Percentiles rank a stretch among this genome's conserved stretches.
phyloP scores from a whole-genome alignment of 306 rosid species.

The Pterocarpus macrocarpus region DNA sequence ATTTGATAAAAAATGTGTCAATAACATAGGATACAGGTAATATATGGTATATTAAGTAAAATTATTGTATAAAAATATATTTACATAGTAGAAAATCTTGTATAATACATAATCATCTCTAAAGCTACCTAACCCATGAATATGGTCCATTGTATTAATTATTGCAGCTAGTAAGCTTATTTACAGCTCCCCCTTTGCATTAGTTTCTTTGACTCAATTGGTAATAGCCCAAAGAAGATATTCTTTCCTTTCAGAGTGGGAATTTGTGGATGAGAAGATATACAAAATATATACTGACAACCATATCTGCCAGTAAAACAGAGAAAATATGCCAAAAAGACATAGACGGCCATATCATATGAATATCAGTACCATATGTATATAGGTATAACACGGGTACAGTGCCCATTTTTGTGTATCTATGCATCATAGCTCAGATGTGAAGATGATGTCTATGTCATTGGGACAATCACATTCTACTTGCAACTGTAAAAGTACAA shows the following conservation, averaged over 20 bases:
- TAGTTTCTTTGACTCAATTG: conserved; percentile 20
- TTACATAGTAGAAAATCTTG: neutral
- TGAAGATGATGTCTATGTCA: neutral
- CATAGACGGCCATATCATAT: neutral
- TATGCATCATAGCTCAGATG: conserved; percentile 26
- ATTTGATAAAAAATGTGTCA: neutral
- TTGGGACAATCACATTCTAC: conserved; percentile 7
- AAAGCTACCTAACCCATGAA: conserved; percentile 12
- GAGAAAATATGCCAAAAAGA: neutral
- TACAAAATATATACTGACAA: neutral
- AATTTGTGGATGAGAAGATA: conserved; percentile 14
- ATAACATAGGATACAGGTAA: neutral
- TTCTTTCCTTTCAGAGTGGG: conserved; percentile 1
- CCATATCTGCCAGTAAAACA: neutral
- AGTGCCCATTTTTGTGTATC: neutral
- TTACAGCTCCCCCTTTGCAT: neutral
- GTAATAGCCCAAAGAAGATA: conserved; percentile 18
- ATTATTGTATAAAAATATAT: neutral
- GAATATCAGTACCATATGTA: neutral
- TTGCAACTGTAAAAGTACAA: conserved; percentile 19
- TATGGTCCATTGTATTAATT: neutral
- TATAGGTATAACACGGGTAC: neutral
- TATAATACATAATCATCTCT: conserved; percentile 1
- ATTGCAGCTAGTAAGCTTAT: conserved; percentile 8
- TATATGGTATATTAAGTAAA: neutral